Evolutionary conservation across 1,139 yeast species (phyloP), one percentile per base, ranked within the genome.

Genomic region (Candida mesenterica): DNA sequence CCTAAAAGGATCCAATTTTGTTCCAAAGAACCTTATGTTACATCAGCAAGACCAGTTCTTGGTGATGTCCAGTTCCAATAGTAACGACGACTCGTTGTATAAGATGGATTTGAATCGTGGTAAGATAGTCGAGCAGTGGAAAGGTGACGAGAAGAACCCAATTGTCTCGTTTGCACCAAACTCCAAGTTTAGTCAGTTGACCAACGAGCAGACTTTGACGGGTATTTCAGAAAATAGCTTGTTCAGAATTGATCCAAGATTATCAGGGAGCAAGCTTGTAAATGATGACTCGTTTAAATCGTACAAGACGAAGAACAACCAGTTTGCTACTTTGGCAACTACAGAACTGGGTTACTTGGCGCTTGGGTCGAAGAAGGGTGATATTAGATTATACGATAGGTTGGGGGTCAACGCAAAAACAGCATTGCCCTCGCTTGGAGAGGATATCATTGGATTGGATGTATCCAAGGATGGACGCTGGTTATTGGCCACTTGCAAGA

Each of bases 121-220:
- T 5, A 68, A 80, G 50, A 73, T 89, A 36, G 83, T 89, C 17
- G 96, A 88, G 50, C 94, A 86, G 55, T 88, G 95, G 95, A 62
- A 70, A 26, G 64, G 75, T 8, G 68, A 70, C 24, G 45, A 53
- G 22, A 52, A 59, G 14, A 56, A 72, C 5, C 66, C 81, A 16
- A 64, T 80, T 18, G 72, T 68, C 15, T 68, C 76, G 24, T 82
- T 78, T 55, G 85, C 82, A 3, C 90, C 95, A 5, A 68, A 77
- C 13, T 61, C 72, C 38, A 88, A 88, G 58, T 83, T 81, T 49
- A 75, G 87, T 25, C 95, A 82, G 53, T 62, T 82, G 53, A 77
- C 90, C 1, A 72, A 66, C 8, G 96, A 88, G 48, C 81, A 77
- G 43, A 84, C 90, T 0, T 71, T 89, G 41, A 57, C 82, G 29